Evolutionary conservation across 2,329 filamentous ascomycete species (phyloP), one percentile per base, ranked within the genome.

Genomic region (Aspergillus quadrilineatus): DNA sequence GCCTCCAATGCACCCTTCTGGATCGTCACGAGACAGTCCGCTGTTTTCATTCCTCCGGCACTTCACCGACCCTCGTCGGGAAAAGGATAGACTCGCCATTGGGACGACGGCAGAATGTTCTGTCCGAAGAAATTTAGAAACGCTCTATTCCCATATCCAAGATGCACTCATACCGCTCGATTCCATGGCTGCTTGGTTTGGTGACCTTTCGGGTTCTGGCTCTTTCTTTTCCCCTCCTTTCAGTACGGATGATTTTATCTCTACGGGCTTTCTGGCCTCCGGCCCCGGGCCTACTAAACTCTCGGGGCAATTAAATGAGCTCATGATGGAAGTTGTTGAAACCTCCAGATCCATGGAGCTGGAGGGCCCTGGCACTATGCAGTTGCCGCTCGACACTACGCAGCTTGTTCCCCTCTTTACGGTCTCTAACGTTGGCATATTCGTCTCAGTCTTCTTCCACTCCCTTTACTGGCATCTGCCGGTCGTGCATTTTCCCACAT

Each of bases 401-500:
- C 60, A 66, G 9, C 48, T 69, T 2, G 57, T 60, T n/a, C 43
- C 65, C 0, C 49, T 70, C 0, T 61, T 70, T 1, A 64, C 61
- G 1, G 59, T 65, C 9, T 62, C 63, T 0, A 69, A 69, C 34
- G 62, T 70, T n/a, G 62, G 66, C 0, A 44, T 55, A 9, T 70
- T 68, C 10, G 65, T 69, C 30, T 65, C 67, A 3, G 66, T 60
- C 0, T 70, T 66, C 52, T 70, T 70, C 14, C 66, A 69, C 12
- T 67, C 68, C n/a, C 60, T 70, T 2, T 66, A 70, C 49, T 70
- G 68, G 68, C 68, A 70, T 43, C 55, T 70, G 6, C 68, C 68
- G 0, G 64, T 70, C 9, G 66, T 70, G 1, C 68, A 70, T 55
- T 70, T 67, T 14, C 67, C 68, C 17, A 69, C 67, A 4, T 69